Percentiles rank a stretch among this genome's conserved stretches.
Conservation (phyloP, 2,329 filamentous ascomycete species). For the Aspergillus neotritici region DNA sequence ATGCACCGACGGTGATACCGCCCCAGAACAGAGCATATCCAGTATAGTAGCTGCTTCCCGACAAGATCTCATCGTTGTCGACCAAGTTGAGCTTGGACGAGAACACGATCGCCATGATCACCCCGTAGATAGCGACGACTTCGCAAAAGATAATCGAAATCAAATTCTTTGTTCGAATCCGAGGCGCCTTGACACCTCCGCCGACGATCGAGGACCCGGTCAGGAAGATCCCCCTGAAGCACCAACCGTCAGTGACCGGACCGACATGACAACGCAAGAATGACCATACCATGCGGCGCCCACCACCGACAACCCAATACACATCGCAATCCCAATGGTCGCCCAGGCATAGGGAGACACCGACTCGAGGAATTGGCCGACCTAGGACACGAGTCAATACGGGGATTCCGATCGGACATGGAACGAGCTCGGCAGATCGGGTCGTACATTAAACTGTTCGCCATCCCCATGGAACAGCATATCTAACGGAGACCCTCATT, state of each 20-base stretch:
- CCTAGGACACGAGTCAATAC: conserved; percentile 43
- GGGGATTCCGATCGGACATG: background rate
- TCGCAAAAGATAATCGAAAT: conserved; percentile 99
- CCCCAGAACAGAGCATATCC: conserved; percentile 96
- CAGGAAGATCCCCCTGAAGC: conserved; percentile 89
- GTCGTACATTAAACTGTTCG: conserved; percentile 83
- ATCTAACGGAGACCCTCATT: conserved; percentile 52
- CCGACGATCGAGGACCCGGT: conserved; percentile 96
- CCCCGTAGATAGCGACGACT: conserved; percentile 98
- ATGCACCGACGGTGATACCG: conserved; percentile 87
- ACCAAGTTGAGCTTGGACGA: conserved; percentile 75
- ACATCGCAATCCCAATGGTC: conserved; percentile 80
- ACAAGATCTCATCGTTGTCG: conserved; percentile 59
- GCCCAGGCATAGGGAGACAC: conserved; percentile 95
- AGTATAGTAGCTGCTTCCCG: conserved; percentile 80
- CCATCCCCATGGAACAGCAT: conserved; percentile 98
- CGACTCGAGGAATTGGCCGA: conserved; percentile 89
- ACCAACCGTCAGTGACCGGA: conserved; percentile 7
- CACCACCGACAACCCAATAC: conserved; percentile 92
- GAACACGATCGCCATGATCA: conserved; percentile 99
- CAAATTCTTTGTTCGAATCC: conserved; percentile 98
- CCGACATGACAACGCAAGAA: conserved; percentile 1
- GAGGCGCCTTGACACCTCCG: conserved; percentile 90
- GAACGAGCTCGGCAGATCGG: background rate
- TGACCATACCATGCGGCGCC: conserved; percentile 81